Evolutionary conservation across 2,329 filamentous ascomycete species (phyloP).

Genomic region (Catunica adiposa): DNA sequence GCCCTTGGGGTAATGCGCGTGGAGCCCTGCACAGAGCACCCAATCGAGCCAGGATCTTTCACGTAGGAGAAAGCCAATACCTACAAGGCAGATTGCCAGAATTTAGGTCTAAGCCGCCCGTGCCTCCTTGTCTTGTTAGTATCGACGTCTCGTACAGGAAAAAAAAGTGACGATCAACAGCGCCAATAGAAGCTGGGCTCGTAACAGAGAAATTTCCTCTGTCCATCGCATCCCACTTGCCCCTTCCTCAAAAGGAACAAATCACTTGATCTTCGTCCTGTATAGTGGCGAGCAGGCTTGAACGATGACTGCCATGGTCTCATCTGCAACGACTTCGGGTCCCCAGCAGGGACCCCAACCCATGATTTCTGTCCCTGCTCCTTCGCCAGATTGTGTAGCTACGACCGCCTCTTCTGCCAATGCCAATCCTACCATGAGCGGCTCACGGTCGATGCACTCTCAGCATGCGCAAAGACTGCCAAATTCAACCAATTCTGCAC

Average conservation of each 20-base stretch:
- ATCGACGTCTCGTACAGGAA: neutral
- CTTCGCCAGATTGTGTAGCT: constrained; percentile 7
- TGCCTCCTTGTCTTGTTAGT: neutral
- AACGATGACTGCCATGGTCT: neutral
- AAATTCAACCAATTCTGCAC: neutral
- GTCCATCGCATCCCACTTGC: too few relatives aligned
- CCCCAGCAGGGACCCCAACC: constrained; percentile 1
- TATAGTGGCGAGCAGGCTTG: neutral
- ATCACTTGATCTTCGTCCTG: too few relatives aligned
- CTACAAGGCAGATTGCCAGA: neutral
- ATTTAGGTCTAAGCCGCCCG: neutral
- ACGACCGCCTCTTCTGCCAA: constrained; percentile 1
- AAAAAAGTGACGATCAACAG: neutral
- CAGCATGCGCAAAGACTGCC: neutral
- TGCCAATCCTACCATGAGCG: constrained; percentile 1
- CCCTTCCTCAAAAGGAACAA: too few relatives aligned
- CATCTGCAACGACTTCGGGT: neutral
- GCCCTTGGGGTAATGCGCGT: neutral
- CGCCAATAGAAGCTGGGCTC: neutral
- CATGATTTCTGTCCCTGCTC: constrained; percentile 11
- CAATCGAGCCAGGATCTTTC: neutral
- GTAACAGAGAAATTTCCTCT: neutral
- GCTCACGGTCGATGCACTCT: constrained; percentile 7
- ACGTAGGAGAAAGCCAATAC: neutral
- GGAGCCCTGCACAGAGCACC: neutral